Conservation (phyloP, 2,329 filamentous ascomycete species). For the Botrytis paeoniae region DNA sequence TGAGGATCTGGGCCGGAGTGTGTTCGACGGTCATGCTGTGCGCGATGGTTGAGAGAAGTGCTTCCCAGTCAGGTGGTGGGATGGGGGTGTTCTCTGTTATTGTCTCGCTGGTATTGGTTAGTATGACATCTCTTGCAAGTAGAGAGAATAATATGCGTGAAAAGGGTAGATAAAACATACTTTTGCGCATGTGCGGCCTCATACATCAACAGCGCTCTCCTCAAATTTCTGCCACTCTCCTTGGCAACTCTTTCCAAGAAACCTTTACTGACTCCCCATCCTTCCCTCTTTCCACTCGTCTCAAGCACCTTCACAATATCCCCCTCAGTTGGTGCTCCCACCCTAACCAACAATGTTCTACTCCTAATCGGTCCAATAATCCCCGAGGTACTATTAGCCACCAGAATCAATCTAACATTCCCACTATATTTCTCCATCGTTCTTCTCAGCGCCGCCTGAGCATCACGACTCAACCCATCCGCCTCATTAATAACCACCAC, state of each 20-base stretch:
- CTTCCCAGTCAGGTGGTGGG: slow-evolving; percentile 95
- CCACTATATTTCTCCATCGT: slow-evolving; percentile 99
- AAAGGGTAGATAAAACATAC: slow-evolving; percentile 50
- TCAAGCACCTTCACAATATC: slow-evolving; percentile 81
- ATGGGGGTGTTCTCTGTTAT: slow-evolving; percentile 84
- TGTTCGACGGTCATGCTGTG: slow-evolving; percentile 91
- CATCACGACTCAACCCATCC: slow-evolving; percentile 88
- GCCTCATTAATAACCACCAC: slow-evolving; percentile 99
- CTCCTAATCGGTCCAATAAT: slow-evolving; percentile 98
- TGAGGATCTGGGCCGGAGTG: slow-evolving; percentile 81
- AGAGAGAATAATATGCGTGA: background rate
- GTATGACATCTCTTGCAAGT: background rate
- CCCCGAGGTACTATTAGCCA: slow-evolving; percentile 95
- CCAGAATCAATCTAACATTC: slow-evolving; percentile 83
- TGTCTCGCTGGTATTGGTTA: slow-evolving; percentile 64
- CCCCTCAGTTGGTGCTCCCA: slow-evolving; percentile 80
- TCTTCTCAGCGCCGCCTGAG: slow-evolving; percentile 86
- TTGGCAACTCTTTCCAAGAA: slow-evolving; percentile 82
- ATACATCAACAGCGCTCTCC: slow-evolving; percentile 90
- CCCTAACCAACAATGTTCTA: slow-evolving; percentile 84
- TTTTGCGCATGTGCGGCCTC: slow-evolving; percentile 97
- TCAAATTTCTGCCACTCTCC: slow-evolving; percentile 86
- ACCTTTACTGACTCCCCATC: slow-evolving; percentile 71
- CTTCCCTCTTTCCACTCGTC: slow-evolving; percentile 70
- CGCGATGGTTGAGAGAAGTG: slow-evolving; percentile 83